These are phyloP conservation scores for Clarireedia paspali DNA, from an alignment of 2,329 filamentous ascomycete species.

Conservation along the genomic window DNA sequence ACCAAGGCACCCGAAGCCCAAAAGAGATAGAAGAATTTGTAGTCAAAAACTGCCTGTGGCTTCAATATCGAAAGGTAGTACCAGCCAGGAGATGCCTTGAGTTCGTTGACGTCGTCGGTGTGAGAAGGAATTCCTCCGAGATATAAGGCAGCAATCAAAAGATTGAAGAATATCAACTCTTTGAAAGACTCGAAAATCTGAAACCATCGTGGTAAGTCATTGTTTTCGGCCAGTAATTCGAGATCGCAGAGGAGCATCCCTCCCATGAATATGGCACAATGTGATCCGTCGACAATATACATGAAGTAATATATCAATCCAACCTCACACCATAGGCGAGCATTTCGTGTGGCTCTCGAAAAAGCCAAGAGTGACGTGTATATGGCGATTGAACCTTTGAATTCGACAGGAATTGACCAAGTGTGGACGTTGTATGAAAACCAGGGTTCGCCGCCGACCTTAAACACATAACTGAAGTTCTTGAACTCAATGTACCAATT, in stretches of 20 bases:
- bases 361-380: conserved; percentile 49
- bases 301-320: conserved; percentile 56
- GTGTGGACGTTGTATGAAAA: conserved; percentile 53
- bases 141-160: conserved; percentile 46
- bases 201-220: conserved; percentile 44
- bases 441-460: conserved; percentile 48
- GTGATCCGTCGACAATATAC: conserved; percentile 59
- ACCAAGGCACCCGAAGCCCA: conserved; percentile 52
- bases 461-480: conserved; percentile 62
- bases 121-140: conserved; percentile 54
- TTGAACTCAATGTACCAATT: conserved; percentile 45
- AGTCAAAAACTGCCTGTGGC: conserved; percentile 57
- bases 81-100: conserved; percentile 46
- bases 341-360: conserved; percentile 44
- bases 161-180: conserved; percentile 41
- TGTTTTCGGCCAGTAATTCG: conserved; percentile 44
- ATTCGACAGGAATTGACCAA: conserved; percentile 50
- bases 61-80: conserved; percentile 42
- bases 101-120: conserved; percentile 39
- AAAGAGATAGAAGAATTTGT: conserved; percentile 62
- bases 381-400: conserved; percentile 55
- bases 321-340: conserved; percentile 45
- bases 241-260: conserved; percentile 58
- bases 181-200: conserved; percentile 40
- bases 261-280: conserved; percentile 50